phyloP scores from a whole-genome alignment of 139 green algal species.

The Micromonas pusilla region DNA sequence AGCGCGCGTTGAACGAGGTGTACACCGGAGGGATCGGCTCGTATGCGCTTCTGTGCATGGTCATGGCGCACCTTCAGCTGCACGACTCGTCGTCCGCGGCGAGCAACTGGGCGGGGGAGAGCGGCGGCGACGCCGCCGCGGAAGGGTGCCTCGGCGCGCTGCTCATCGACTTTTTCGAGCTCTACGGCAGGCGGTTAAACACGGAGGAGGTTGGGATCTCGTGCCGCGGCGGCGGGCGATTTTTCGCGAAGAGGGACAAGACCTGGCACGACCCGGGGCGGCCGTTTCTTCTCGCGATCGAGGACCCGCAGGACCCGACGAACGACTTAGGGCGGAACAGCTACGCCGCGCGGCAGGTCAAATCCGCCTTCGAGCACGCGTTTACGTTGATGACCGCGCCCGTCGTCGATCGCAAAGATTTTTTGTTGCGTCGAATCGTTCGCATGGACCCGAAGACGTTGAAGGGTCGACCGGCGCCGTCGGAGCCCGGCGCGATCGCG shows the following conservation, averaged over 20 bases:
- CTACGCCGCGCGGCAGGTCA: constrained; percentile 32
- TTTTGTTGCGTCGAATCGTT: constrained; percentile 12
- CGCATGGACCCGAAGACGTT: constrained; percentile 2
- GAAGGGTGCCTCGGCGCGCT: constrained; percentile 76
- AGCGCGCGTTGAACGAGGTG: constrained; percentile 92
- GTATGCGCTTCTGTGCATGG: constrained; percentile 88
- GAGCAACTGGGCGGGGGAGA: not conserved
- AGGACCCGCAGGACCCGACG: constrained; percentile 68
- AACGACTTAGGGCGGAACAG: constrained; percentile 60
- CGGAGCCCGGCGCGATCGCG: not conserved
- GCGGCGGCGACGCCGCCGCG: constrained; percentile 33
- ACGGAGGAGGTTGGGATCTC: constrained; percentile 46
- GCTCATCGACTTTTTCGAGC: constrained; percentile 85
- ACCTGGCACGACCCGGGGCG: constrained; percentile 37
- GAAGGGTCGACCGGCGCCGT: not conserved
- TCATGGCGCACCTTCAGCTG: constrained; percentile 74
- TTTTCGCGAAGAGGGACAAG: constrained; percentile 43
- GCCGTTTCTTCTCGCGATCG: constrained; percentile 60
- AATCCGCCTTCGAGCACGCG: constrained; percentile 41
- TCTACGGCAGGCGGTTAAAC: constrained; percentile 62
- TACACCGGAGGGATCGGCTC: constrained; percentile 87
- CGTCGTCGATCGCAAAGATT: not conserved
- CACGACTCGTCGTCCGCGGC: constrained; percentile 47
- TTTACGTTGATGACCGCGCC: constrained; percentile 20
- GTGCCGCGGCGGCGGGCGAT: constrained; percentile 39